Conservation (phyloP, 805 yeast species). For the Metschnikowia cerradonensis region DNA sequence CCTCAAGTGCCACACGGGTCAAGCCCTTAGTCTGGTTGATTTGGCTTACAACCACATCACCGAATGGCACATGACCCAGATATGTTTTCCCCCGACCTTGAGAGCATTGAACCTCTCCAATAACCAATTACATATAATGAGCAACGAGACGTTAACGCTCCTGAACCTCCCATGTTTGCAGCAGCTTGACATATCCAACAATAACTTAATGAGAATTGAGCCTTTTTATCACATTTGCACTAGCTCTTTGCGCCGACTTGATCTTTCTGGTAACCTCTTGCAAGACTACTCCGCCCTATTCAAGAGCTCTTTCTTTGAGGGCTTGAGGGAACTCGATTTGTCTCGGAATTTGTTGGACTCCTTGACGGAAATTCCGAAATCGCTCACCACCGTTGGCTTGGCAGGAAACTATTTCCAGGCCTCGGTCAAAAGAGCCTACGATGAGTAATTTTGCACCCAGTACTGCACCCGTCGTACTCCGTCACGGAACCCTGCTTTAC, state of each 20-base stretch:
- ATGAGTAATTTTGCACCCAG: neutral
- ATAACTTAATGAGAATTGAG: conserved; percentile 17
- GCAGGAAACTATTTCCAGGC: conserved; percentile 19
- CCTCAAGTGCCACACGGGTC: neutral
- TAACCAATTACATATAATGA: conserved; percentile 20
- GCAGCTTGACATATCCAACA: conserved; percentile 22
- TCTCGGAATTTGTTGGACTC: conserved; percentile 22
- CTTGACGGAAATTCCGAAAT: conserved; percentile 15
- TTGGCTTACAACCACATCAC: conserved; percentile 26
- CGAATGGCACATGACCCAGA: conserved; percentile 15
- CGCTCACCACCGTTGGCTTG: conserved; percentile 17
- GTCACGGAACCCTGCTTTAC: too few species aligned
- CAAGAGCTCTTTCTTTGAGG: conserved; percentile 9
- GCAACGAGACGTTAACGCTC: conserved; percentile 15
- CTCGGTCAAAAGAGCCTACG: neutral
- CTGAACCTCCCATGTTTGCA: conserved; percentile 13
- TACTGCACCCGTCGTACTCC: neutral
- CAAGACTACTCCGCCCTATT: conserved; percentile 7
- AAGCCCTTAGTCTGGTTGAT: conserved; percentile 15
- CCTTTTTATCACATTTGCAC: neutral
- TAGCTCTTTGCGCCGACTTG: conserved; percentile 10
- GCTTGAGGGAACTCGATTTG: conserved; percentile 19
- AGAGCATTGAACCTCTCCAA: conserved; percentile 25
- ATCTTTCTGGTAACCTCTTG: conserved; percentile 27
- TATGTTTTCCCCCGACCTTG: conserved; percentile 21